Evolutionary conservation across 345 rosid species (phyloP).

Genomic region (Sonneratia alba): DNA sequence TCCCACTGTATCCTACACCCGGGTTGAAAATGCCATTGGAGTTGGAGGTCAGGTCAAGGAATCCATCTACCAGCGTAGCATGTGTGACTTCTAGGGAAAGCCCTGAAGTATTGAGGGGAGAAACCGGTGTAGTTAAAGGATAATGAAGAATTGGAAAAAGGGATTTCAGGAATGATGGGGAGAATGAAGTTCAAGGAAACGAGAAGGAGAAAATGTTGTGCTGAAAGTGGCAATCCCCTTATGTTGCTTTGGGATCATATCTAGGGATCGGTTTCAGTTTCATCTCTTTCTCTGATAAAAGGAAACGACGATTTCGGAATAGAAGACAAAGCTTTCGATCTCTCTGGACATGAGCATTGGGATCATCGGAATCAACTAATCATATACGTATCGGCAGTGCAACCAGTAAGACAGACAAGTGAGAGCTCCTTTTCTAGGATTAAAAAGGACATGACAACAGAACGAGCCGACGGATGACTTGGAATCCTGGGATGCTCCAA

Average conservation of each 20-base stretch:
- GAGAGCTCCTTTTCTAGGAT: background rate
- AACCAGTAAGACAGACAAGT: background rate
- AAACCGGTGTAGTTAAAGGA: constrained; percentile 7
- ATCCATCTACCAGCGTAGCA: background rate
- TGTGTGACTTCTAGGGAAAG: background rate
- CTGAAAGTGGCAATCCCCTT: background rate
- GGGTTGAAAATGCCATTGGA: background rate
- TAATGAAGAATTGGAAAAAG: background rate
- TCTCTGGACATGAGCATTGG: background rate
- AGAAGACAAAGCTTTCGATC: background rate
- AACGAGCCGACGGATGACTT: background rate
- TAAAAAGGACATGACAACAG: background rate
- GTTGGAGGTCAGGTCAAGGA: constrained; percentile 2
- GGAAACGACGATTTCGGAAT: background rate
- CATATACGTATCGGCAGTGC: background rate
- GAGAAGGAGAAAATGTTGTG: background rate
- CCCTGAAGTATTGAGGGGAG: background rate
- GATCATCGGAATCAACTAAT: background rate
- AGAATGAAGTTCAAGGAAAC: background rate
- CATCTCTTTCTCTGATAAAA: too few species aligned
- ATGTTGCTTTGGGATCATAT: background rate
- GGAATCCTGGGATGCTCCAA: background rate
- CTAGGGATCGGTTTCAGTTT: too few species aligned
- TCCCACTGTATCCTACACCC: constrained; percentile 3
- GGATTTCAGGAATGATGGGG: background rate